Evolutionary conservation across 2,329 filamentous ascomycete species (phyloP).

Genomic region (Ophidiomyces ophidiicola): DNA sequence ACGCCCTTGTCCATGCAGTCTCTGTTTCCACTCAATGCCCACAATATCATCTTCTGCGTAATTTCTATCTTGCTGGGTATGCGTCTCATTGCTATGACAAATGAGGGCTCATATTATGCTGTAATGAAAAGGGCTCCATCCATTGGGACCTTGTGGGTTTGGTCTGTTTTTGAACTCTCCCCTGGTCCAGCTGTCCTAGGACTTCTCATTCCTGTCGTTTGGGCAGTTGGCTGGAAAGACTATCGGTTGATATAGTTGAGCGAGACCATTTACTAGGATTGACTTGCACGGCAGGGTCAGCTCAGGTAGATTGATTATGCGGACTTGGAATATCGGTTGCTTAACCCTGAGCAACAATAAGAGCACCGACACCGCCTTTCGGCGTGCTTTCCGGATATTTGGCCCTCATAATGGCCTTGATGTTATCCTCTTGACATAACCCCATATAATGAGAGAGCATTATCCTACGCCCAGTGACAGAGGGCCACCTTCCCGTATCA

Average conservation of each 20-base stretch:
- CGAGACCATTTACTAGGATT: neutral
- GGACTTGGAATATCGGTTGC: too few relatives aligned
- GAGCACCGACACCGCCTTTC: too few relatives aligned
- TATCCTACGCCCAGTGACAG: too few relatives aligned
- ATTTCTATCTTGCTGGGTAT: conserved; percentile 45
- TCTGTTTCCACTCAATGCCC: conserved; percentile 25
- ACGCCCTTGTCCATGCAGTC: conserved; percentile 21
- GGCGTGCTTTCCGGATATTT: too few relatives aligned
- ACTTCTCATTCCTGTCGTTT: conserved; percentile 39
- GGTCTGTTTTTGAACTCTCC: conserved; percentile 79
- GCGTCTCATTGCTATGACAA: conserved; percentile 71
- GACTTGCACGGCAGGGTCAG: neutral
- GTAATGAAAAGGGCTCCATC: conserved; percentile 90
- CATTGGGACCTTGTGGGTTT: conserved; percentile 81
- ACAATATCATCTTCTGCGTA: conserved; percentile 26
- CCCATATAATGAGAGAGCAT: too few relatives aligned
- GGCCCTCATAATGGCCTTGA: too few relatives aligned
- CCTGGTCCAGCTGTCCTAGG: conserved; percentile 52
- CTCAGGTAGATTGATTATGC: too few relatives aligned
- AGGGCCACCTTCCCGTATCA: too few relatives aligned
- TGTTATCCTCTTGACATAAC: too few relatives aligned
- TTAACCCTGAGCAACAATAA: too few relatives aligned
- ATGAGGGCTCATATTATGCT: conserved; percentile 66
- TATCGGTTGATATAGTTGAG: conserved; percentile 35
- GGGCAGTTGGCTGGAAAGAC: conserved; percentile 42